A percentile compares a stretch with the other conserved stretches of the same genome.
These are phyloP conservation scores for Neckera pumila DNA, from an alignment of 225 moss, liverwort and hornwort genomes.

Conservation along the genomic window DNA sequence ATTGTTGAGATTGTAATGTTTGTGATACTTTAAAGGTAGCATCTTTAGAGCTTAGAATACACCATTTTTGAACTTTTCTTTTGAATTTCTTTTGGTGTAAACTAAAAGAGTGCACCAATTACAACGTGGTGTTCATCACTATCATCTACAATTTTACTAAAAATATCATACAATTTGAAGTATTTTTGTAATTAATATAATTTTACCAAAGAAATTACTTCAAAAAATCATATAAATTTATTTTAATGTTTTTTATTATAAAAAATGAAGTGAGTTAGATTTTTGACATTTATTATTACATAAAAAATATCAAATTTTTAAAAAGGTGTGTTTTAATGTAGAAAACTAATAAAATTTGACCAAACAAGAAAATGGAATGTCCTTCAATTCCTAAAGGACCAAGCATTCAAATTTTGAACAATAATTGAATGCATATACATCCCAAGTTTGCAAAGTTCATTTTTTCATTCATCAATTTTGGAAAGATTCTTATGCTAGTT, in stretches of 20 bases:
- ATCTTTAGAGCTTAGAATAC: background rate
- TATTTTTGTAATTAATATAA: background rate
- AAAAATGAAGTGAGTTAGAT: background rate
- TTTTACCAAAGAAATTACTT: background rate
- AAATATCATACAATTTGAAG: background rate
- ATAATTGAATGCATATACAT: background rate
- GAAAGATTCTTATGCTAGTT: background rate
- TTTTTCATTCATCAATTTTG: background rate
- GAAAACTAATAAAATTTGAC: background rate
- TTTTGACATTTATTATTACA: background rate
- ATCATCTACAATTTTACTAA: background rate
- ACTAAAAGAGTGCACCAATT: background rate
- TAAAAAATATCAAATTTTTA: background rate
- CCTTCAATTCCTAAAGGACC: fast-evolving
- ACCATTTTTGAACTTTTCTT: background rate
- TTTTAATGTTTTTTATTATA: background rate
- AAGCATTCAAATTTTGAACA: background rate
- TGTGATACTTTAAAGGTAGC: background rate
- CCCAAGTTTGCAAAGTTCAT: background rate
- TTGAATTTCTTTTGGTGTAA: background rate
- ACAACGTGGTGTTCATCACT: background rate
- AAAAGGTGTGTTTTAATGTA: background rate
- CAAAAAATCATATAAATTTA: background rate
- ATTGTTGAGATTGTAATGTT: background rate
- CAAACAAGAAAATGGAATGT: background rate